These are phyloP conservation scores for Ricinus communis DNA, from an alignment of 345 rosid genomes.

Conservation along the genomic window DNA sequence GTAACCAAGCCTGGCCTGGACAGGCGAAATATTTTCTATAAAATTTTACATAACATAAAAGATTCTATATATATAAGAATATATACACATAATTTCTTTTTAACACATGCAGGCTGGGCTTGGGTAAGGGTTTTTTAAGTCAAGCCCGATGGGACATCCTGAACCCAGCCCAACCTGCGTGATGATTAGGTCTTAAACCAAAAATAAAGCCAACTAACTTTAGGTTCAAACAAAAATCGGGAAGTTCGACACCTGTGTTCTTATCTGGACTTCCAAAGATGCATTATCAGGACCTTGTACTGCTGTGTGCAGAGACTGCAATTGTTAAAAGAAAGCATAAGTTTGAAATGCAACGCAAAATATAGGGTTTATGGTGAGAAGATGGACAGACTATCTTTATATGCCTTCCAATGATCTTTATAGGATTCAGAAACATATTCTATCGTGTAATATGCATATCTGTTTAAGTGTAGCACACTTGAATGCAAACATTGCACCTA, in stretches of 20 bases:
- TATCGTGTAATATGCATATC: not conserved
- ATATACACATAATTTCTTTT: no score
- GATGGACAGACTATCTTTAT: not conserved
- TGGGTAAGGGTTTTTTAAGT: no score
- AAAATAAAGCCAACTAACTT: not conserved
- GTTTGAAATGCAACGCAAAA: not conserved
- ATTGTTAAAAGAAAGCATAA: conserved; percentile 16
- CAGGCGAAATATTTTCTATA: no score
- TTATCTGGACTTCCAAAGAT: conserved; percentile 76
- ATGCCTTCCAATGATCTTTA: not conserved
- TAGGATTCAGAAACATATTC: not conserved
- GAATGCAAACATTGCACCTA: not conserved
- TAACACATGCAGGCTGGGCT: no score
- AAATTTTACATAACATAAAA: no score
- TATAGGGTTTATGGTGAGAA: not conserved
- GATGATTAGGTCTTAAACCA: conserved; percentile 14
- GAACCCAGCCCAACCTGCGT: no score
- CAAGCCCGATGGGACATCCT: no score
- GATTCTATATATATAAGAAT: no score
- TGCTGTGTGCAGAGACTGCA: conserved; percentile 78
- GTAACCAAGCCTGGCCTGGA: no score
- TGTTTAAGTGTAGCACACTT: not conserved
- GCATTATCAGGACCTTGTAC: conserved; percentile 69
- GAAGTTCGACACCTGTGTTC: conserved; percentile 55
- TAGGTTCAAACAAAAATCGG: conserved; percentile 7